Evolutionary conservation across 805 yeast species (phyloP).

Genomic region (Isabelozyma rhagii): DNA sequence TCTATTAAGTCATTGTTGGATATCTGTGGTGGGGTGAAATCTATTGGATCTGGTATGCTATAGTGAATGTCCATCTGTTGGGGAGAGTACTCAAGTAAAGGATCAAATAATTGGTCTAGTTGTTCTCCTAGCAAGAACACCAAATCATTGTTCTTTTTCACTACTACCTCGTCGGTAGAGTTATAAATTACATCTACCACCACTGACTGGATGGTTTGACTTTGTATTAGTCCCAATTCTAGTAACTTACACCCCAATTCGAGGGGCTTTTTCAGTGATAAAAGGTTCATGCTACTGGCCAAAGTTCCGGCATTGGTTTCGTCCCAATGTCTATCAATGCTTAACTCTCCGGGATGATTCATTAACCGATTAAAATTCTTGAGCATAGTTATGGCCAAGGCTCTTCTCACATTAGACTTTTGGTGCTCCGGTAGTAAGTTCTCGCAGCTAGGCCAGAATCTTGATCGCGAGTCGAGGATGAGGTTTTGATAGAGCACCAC

Average conservation of each 20-base stretch:
- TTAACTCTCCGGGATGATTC: slow-evolving; percentile 25
- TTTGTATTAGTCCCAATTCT: slow-evolving; percentile 56
- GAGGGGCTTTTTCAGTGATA: slow-evolving; percentile 50
- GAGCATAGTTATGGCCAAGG: slow-evolving; percentile 72
- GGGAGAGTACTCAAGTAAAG: slow-evolving; percentile 87
- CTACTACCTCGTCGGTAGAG: slow-evolving; percentile 25
- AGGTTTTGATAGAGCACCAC: slow-evolving; percentile 55
- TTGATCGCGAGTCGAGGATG: slow-evolving; percentile 56
- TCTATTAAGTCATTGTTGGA: slow-evolving; percentile 31
- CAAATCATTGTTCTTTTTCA: slow-evolving; percentile 69
- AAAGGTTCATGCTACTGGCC: slow-evolving; percentile 61
- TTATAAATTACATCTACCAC: slow-evolving; percentile 73
- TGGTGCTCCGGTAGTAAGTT: slow-evolving; percentile 52
- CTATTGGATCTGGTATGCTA: slow-evolving; percentile 47
- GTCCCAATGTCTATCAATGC: slow-evolving; percentile 54
- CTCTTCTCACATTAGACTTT: slow-evolving; percentile 61
- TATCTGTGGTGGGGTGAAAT: slow-evolving; percentile 3
- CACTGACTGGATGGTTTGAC: slow-evolving; percentile 47
- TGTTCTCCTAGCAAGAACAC: slow-evolving; percentile 82
- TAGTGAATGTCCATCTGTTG: slow-evolving; percentile 76
- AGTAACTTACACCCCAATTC: slow-evolving; percentile 57
- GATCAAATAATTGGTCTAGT: slow-evolving; percentile 84
- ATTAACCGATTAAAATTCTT: slow-evolving; percentile 62
- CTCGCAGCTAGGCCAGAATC: slow-evolving; percentile 76
- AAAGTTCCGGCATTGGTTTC: slow-evolving; percentile 81